Conservation (phyloP, 441 rosid species). For the Populus trichocarpa region DNA sequence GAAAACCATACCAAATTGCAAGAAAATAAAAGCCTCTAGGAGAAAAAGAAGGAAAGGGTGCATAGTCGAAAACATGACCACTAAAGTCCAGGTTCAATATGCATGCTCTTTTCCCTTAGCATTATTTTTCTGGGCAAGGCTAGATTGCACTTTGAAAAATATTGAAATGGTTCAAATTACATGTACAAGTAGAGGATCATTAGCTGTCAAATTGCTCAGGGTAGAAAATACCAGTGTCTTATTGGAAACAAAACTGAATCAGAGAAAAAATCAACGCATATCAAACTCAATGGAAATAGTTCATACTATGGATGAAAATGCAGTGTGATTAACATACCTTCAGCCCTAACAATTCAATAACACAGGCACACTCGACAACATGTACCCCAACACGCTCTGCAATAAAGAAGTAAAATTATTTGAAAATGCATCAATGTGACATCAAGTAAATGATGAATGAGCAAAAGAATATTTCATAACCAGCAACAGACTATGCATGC, state of each 20-base stretch:
- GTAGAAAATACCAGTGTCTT: neutral
- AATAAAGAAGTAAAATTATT: conserved; percentile 14
- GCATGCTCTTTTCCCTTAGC: too few species aligned
- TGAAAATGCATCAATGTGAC: neutral
- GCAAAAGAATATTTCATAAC: neutral
- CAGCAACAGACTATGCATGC: neutral
- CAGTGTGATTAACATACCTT: conserved; percentile 36
- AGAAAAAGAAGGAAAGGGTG: too few species aligned
- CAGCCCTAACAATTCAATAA: conserved; percentile 76
- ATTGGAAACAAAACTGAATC: neutral
- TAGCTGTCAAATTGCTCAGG: neutral
- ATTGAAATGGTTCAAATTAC: neutral
- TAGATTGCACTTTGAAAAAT: neutral
- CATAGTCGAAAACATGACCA: too few species aligned
- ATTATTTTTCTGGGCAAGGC: neutral
- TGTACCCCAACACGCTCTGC: conserved; percentile 84
- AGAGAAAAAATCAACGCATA: neutral
- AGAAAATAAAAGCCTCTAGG: neutral
- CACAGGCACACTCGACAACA: conserved; percentile 88
- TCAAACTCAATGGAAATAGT: neutral
- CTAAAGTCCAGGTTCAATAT: too few species aligned
- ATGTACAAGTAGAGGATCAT: neutral
- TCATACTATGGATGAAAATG: neutral
- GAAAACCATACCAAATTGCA: neutral
- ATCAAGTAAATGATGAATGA: neutral